Evolutionary conservation across 1,284 basidiomycete species (phyloP), one percentile per base, ranked within the genome.

Genomic region (Lentinus polychrous): DNA sequence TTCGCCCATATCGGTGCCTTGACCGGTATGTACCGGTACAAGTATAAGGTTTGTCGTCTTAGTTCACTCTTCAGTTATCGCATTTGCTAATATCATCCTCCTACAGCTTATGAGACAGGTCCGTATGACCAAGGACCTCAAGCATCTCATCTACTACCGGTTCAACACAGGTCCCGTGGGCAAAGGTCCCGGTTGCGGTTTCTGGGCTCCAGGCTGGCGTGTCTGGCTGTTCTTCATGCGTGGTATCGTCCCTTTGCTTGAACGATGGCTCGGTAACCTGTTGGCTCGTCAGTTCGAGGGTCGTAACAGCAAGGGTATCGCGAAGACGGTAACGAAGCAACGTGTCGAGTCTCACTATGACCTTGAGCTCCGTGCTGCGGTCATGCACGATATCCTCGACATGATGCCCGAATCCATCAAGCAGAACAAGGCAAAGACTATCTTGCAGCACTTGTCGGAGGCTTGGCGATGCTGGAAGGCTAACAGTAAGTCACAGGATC

Each of bases 221-320:
- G 96, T 99, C 6, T 99, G 96, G 96, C 74, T 99, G 53, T 99
- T 99, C 77, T 99, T 99, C 78, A 91, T 99, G 85, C 86, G 96
- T 46, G 96, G 96, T 52, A 98, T 99, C 60, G 94, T 98, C 0
- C 96, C 96, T 11, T 78, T 99, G 6, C 81, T 99, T 10, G 95
- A 99, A 67, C 77, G 94, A 67, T 99, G 96, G 86, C 81, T 99
- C 38, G 94, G 96, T 32, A 99, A 99, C 66, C 70, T 99, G 59
- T 84, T 99, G 45, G 96, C 96, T 36, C 85, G 96, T 69, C 95
- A 99, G 66, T 99, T 98, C 65, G 96, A 99, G 66, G 95, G 91
- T 31, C 79, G 96, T 60, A 99, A 98, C 68, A 94, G 91, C 66
- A 97, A 98, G 69, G 93, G 93, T 47, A 78, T 91, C 45, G 92